A percentile compares a stretch with the other conserved stretches of the same genome.
phyloP scores from a whole-genome alignment of 2,329 filamentous ascomycete species.

The Monilinia aucupariae region DNA sequence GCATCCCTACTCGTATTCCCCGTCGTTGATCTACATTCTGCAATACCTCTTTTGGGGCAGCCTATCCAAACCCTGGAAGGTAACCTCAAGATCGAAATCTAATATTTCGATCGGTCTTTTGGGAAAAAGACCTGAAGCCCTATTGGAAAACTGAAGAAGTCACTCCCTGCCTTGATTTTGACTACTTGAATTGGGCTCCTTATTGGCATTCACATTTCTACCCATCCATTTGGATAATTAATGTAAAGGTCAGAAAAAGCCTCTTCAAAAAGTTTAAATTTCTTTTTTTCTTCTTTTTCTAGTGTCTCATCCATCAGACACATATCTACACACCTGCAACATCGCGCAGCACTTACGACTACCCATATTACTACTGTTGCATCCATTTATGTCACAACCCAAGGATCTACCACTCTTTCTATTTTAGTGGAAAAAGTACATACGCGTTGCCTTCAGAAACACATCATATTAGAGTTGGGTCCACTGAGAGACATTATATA shows the following conservation, averaged over 20 bases:
- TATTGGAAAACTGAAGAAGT: background rate
- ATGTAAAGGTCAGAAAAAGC: background rate
- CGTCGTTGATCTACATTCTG: background rate
- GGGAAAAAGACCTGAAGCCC: background rate
- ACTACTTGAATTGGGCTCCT: conserved; percentile 2
- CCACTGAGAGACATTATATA: background rate
- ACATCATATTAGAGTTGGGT: background rate
- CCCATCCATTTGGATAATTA: background rate
- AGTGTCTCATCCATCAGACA: background rate
- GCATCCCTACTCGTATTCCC: background rate
- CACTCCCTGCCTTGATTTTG: conserved; percentile 3
- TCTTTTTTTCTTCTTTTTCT: background rate
- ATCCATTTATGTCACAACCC: conserved; percentile 6
- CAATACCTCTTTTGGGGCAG: background rate
- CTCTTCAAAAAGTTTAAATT: background rate
- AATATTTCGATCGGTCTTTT: conserved; percentile 6
- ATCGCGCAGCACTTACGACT: conserved; percentile 1
- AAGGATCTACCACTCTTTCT: conserved; percentile 11
- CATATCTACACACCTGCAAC: background rate
- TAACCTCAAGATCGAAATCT: conserved; percentile 8
- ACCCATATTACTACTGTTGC: background rate
- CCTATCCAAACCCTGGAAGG: background rate
- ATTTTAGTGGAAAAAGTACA: conserved; percentile 9
- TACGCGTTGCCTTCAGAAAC: background rate
- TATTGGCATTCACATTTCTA: background rate